Percentiles rank a stretch among this genome's conserved stretches.
Evolutionary conservation across 2,329 filamentous ascomycete genomes (phyloP).

Genomic region (Elsinoe perseae): DNA sequence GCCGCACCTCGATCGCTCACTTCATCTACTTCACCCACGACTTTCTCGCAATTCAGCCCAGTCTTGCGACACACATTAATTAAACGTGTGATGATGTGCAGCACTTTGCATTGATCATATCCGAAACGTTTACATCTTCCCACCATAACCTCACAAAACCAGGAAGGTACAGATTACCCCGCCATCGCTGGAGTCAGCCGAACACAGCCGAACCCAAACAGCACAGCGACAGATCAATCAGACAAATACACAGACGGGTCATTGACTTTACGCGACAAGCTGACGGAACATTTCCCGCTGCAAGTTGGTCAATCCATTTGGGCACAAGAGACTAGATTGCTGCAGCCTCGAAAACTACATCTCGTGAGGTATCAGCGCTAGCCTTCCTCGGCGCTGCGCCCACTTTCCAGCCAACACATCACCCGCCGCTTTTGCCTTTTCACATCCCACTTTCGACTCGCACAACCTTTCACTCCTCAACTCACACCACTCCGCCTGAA

Average conservation of each 20-base stretch:
- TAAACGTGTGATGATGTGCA: neutral
- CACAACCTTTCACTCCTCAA: neutral
- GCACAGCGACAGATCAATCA: neutral
- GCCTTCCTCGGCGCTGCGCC: conserved; percentile 8
- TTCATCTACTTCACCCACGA: conserved; percentile 3
- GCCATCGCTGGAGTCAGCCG: conserved; percentile 9
- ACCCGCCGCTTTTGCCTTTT: conserved; percentile 14
- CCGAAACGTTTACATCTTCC: neutral
- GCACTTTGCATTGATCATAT: conserved; percentile 8
- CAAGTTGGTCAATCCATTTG: neutral
- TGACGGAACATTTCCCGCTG: neutral
- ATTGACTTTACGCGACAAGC: neutral
- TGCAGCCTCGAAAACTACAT: conserved; percentile 1
- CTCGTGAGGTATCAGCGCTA: conserved; percentile 13
- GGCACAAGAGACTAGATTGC: neutral
- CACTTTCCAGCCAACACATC: conserved; percentile 13
- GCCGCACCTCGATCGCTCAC: conserved; percentile 8
- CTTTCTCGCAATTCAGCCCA: neutral
- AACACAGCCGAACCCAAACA: conserved; percentile 1
- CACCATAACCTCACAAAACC: neutral
- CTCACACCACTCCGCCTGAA: neutral
- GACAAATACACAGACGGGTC: neutral
- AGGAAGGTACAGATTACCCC: neutral
- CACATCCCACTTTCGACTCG: conserved; percentile 2
- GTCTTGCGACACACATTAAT: conserved; percentile 4